A percentile compares a stretch with the other conserved stretches of the same genome.
phyloP scores from a whole-genome alignment of 441 rosid species.

The Cnidoscolus chayamansa region DNA sequence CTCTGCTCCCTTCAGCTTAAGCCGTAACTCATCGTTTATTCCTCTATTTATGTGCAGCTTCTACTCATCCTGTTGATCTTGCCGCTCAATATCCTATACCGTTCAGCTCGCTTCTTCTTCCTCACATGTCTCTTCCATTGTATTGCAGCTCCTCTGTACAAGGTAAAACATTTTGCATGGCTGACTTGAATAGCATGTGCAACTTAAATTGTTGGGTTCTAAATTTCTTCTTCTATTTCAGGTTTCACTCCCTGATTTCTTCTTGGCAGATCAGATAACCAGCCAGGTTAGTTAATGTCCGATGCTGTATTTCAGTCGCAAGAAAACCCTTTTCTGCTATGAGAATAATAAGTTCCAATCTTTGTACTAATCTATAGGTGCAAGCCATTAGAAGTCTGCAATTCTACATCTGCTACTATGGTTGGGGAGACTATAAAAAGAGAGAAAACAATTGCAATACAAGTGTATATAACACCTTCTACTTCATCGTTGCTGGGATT shows the following conservation, averaged over 20 bases:
- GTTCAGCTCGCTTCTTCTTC: conserved; percentile 55
- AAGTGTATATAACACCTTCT: conserved; percentile 38
- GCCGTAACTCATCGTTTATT: background rate
- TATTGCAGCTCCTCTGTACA: conserved; percentile 65
- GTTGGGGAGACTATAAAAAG: conserved; percentile 59
- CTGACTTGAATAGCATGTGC: background rate
- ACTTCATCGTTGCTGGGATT: conserved; percentile 57
- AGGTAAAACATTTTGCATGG: conserved; percentile 32
- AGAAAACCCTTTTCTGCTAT: background rate
- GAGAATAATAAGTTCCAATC: too few relatives aligned
- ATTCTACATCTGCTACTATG: conserved; percentile 71
- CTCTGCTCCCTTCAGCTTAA: background rate
- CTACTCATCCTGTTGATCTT: conserved; percentile 39
- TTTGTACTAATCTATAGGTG: conserved; percentile 31
- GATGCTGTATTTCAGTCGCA: too few relatives aligned
- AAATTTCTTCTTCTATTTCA: conserved; percentile 15
- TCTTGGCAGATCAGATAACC: conserved; percentile 75
- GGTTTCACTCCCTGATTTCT: conserved; percentile 79
- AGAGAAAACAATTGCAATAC: conserved; percentile 40
- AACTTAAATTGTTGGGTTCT: background rate
- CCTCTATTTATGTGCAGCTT: conserved; percentile 34
- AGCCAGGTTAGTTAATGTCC: conserved; percentile 49
- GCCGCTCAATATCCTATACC: conserved; percentile 59
- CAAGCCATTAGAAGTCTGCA: conserved; percentile 67
- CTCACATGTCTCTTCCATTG: conserved; percentile 52